phyloP scores from a whole-genome alignment of 164 flowering plant species.

The Nelumbo lutea region DNA sequence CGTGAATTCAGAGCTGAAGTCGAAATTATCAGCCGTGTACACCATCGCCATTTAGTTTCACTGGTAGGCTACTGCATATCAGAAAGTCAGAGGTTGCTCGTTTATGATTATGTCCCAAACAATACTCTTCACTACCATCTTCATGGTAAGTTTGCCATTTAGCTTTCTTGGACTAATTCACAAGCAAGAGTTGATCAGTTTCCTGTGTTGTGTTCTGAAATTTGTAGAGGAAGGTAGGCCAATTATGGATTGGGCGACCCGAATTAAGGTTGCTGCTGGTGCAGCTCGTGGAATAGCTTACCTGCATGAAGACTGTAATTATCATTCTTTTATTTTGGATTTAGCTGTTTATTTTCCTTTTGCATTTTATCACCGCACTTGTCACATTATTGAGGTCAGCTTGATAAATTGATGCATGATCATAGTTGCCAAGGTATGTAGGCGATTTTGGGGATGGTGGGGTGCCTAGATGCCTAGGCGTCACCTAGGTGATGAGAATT shows the following conservation, averaged over 20 bases:
- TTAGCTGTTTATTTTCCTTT: background rate
- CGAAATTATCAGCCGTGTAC: constrained; percentile 67
- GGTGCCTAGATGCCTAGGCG: too few relatives aligned
- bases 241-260: constrained; percentile 66
- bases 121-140: constrained; percentile 85
- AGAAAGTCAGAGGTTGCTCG: constrained; percentile 62
- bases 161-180: background rate
- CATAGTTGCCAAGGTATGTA: too few relatives aligned
- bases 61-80: constrained; percentile 84
- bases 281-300: constrained; percentile 92
- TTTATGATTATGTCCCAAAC: constrained; percentile 79
- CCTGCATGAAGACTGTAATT: constrained; percentile 89
- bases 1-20: constrained; percentile 81
- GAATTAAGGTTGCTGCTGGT: constrained; percentile 72
- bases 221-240: constrained; percentile 48
- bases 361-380: background rate
- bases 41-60: constrained; percentile 86
- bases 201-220: constrained; percentile 5
- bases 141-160: constrained; percentile 51
- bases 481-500: too few relatives aligned
- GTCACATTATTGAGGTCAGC: background rate
- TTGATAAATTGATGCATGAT: background rate
- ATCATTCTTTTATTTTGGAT: background rate
- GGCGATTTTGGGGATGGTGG: too few relatives aligned
- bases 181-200: background rate